Conservation (phyloP, 345 rosid species). For the Rhizophora mangle region DNA sequence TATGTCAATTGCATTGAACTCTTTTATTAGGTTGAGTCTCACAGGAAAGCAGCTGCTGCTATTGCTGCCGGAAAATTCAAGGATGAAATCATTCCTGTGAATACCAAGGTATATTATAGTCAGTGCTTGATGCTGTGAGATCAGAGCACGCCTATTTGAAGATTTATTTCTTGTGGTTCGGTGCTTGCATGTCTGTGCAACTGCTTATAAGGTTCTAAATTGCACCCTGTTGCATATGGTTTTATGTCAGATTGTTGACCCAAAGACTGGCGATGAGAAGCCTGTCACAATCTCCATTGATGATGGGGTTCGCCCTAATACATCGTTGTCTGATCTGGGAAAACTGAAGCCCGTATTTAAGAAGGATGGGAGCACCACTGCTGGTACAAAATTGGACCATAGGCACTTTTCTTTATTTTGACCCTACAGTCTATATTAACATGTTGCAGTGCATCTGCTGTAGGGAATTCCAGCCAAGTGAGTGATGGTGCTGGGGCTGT, state of each 20-base stretch:
- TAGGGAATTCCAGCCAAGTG: conserved; percentile 94
- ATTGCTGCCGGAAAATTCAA: conserved; percentile 78
- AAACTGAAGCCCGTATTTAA: conserved; percentile 79
- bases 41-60: conserved; percentile 91
- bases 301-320: conserved; percentile 85
- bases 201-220: no score
- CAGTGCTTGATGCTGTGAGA: background rate
- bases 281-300: conserved; percentile 67
- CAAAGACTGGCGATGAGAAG: conserved; percentile 78
- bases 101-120: conserved; percentile 64
- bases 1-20: conserved; percentile 1
- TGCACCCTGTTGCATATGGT: background rate
- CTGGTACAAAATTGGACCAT: conserved; percentile 49
- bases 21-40: conserved; percentile 75
- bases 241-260: conserved; percentile 62
- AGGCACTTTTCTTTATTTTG: background rate
- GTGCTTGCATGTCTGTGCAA: background rate
- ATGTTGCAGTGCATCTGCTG: conserved; percentile 5
- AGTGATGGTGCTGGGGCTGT: conserved; percentile 98
- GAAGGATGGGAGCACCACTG: conserved; percentile 89
- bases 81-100: conserved; percentile 88
- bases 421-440: background rate
- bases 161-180: background rate
- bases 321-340: conserved; percentile 58
- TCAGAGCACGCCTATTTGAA: background rate